Evolutionary conservation across 768 basidiomycete species (phyloP).

Genomic region (Tricholoma matsutake): DNA sequence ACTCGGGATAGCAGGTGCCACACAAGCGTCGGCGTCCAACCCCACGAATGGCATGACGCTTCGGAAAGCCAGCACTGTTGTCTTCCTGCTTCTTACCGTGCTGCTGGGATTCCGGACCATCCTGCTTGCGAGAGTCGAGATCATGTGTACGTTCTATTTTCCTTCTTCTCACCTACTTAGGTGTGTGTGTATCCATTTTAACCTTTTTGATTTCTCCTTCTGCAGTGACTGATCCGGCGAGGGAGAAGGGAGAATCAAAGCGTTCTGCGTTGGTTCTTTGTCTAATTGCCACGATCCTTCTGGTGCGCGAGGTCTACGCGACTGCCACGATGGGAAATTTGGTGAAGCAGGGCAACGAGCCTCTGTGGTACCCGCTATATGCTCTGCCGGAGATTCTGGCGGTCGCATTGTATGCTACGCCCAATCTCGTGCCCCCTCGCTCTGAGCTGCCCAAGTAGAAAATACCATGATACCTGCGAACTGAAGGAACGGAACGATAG

Average conservation of each 20-base stretch:
- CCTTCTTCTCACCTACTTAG: too few species aligned
- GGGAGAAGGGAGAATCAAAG: slow-evolving; percentile 15
- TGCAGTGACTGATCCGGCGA: background rate
- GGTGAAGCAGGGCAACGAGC: slow-evolving; percentile 28
- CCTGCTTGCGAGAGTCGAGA: background rate
- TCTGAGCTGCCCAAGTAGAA: slow-evolving; percentile 19
- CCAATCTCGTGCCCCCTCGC: slow-evolving; percentile 32
- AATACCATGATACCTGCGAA: background rate
- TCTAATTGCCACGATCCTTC: slow-evolving; percentile 32
- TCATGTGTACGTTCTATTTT: background rate
- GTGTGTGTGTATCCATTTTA: too few species aligned
- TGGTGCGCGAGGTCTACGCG: slow-evolving; percentile 37
- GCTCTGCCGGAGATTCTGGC: slow-evolving; percentile 38
- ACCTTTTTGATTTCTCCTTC: background rate
- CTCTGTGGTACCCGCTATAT: slow-evolving; percentile 40
- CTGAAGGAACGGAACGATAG: background rate
- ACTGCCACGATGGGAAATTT: slow-evolving; percentile 29
- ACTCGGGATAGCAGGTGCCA: background rate
- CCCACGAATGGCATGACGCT: background rate
- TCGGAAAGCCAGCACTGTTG: background rate
- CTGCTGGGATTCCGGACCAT: background rate
- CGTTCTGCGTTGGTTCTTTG: slow-evolving; percentile 30
- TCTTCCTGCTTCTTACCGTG: background rate
- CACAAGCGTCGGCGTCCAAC: background rate
- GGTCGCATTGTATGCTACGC: slow-evolving; percentile 30